phyloP scores from a whole-genome alignment of 2,329 filamentous ascomycete genomes.

The Penicillium crustosum region DNA sequence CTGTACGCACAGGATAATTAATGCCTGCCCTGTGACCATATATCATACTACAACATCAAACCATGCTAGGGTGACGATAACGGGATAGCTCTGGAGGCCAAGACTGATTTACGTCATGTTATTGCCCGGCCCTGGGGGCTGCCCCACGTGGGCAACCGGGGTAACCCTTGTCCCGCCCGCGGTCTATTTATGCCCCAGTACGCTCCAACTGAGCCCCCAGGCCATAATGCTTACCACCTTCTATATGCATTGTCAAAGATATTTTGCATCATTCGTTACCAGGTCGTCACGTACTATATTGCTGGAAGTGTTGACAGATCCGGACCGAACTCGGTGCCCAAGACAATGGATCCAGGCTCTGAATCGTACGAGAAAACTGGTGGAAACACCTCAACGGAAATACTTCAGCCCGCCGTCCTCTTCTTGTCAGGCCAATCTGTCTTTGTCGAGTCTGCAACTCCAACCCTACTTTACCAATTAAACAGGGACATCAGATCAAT shows the following conservation, averaged over 20 bases:
- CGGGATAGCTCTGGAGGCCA: too few relatives aligned
- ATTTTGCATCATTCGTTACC: neutral
- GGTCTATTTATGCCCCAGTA: neutral
- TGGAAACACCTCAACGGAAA: neutral
- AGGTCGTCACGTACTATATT: neutral
- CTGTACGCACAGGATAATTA: too few relatives aligned
- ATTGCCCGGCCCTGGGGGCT: too few relatives aligned
- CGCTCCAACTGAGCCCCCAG: neutral
- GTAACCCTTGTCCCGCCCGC: too few relatives aligned
- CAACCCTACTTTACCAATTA: neutral
- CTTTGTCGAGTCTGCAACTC: neutral
- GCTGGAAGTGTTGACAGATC: neutral
- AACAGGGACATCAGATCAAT: constrained; percentile 1
- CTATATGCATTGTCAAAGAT: neutral
- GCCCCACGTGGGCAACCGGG: too few relatives aligned
- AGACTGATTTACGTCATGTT: too few relatives aligned
- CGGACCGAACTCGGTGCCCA: neutral
- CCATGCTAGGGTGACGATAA: too few relatives aligned
- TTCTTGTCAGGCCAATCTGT: neutral
- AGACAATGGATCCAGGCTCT: neutral
- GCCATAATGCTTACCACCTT: neutral
- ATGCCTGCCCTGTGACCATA: too few relatives aligned
- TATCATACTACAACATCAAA: too few relatives aligned
- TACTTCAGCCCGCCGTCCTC: neutral
- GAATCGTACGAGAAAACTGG: neutral